These are phyloP conservation scores for Hypoxylon sp. DNA, from an alignment of 2,329 filamentous ascomycete species.

Conservation along the genomic window DNA sequence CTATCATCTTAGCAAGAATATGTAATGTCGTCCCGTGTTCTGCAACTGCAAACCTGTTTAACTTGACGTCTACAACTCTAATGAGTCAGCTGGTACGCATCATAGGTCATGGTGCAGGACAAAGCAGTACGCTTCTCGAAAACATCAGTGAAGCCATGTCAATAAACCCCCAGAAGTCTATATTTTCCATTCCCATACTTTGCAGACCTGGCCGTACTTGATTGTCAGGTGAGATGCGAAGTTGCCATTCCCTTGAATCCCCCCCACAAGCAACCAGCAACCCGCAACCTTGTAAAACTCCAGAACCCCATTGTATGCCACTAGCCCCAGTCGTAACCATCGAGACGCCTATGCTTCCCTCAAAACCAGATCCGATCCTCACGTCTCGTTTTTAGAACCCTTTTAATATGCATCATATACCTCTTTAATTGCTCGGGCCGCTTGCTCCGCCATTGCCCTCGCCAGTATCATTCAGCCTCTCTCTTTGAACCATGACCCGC, in stretches of 20 bases:
- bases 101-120: slow-evolving; percentile 1
- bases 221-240: slow-evolving; percentile 38
- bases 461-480: slow-evolving; percentile 62
- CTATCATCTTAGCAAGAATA: background rate
- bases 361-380: slow-evolving; percentile 40
- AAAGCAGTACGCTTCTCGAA: background rate
- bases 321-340: slow-evolving; percentile 45
- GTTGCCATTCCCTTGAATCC: slow-evolving; percentile 35
- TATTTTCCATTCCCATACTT: slow-evolving; percentile 37
- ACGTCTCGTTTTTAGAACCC: slow-evolving; percentile 38
- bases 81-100: slow-evolving; percentile 1
- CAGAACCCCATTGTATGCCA: slow-evolving; percentile 47
- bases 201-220: slow-evolving; percentile 28
- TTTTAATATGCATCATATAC: slow-evolving; percentile 38
- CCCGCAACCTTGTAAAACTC: slow-evolving; percentile 47
- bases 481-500: slow-evolving; percentile 74
- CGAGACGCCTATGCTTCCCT: slow-evolving; percentile 52
- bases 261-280: slow-evolving; percentile 34
- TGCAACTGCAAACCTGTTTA: slow-evolving; percentile 1
- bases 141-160: slow-evolving; percentile 25
- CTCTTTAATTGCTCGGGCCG: slow-evolving; percentile 44
- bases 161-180: slow-evolving; percentile 35
- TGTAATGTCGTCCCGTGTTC: slow-evolving; percentile 3
- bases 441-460: slow-evolving; percentile 48
- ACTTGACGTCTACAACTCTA: slow-evolving; percentile 7